A percentile compares a stretch with the other conserved stretches of the same genome.
Conservation (phyloP, 2,329 filamentous ascomycete species). For the Blastomyces gilchristii region DNA sequence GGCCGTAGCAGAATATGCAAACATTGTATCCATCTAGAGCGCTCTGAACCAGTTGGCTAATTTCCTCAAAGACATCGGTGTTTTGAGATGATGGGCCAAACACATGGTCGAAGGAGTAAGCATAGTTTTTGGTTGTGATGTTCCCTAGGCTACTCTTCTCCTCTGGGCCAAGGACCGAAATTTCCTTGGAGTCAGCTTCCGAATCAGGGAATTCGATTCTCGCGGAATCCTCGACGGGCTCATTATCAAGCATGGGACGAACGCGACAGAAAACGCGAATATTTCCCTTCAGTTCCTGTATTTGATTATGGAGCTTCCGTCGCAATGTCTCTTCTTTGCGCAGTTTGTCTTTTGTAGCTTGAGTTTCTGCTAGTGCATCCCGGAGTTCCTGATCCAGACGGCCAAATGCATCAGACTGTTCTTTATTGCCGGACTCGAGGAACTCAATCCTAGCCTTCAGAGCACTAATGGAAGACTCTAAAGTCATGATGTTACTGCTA, state of each 20-base stretch:
- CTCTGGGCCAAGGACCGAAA: slow-evolving; percentile 71
- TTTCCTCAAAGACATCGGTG: slow-evolving; percentile 83
- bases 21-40: slow-evolving; percentile 97
- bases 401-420: slow-evolving; percentile 76
- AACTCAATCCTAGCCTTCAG: slow-evolving; percentile 77
- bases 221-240: slow-evolving; percentile 52
- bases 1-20: slow-evolving; percentile 97
- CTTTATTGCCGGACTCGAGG: slow-evolving; percentile 78
- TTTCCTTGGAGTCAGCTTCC: slow-evolving; percentile 75
- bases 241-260: slow-evolving; percentile 57
- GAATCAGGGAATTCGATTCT: slow-evolving; percentile 68
- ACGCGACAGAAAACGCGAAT: slow-evolving; percentile 98
- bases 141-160: slow-evolving; percentile 72
- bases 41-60: slow-evolving; percentile 91
- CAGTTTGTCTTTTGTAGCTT: slow-evolving; percentile 66
- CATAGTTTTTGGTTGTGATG: slow-evolving; percentile 65
- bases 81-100: slow-evolving; percentile 73
- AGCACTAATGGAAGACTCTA: slow-evolving; percentile 66
- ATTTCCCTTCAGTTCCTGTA: slow-evolving; percentile 95
- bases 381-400: slow-evolving; percentile 70
- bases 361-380: slow-evolving; percentile 60
- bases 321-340: slow-evolving; percentile 84
- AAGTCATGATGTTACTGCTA: slow-evolving; percentile 50
- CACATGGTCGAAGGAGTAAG: slow-evolving; percentile 87
- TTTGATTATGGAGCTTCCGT: slow-evolving; percentile 89